A percentile compares a stretch with the other conserved stretches of the same genome.
phyloP scores from a whole-genome alignment of 176 grass and related monocot genomes.

The Pontederia crassipes region DNA sequence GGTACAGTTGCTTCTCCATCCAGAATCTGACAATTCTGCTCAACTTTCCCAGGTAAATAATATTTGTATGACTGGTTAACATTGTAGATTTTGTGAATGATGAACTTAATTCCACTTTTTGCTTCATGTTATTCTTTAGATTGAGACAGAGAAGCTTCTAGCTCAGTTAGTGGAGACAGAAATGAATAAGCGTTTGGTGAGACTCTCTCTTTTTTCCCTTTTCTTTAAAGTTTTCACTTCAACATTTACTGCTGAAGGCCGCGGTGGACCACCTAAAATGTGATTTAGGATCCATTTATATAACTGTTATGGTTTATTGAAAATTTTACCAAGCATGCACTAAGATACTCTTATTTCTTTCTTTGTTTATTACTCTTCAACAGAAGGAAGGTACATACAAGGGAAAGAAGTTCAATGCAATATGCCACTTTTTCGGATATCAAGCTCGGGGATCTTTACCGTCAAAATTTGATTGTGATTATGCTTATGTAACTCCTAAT shows the following conservation, averaged over 20 bases:
- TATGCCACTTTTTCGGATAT: slow-evolving; percentile 99
- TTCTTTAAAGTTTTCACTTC: neutral
- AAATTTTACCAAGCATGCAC: too few relatives aligned
- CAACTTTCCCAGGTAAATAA: slow-evolving; percentile 89
- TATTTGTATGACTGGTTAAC: neutral
- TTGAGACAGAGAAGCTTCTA: slow-evolving; percentile 98
- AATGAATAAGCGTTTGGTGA: slow-evolving; percentile 84
- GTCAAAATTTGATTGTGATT: slow-evolving; percentile 97
- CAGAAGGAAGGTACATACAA: slow-evolving; percentile 97
- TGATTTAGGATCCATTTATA: too few relatives aligned
- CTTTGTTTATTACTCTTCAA: slow-evolving; percentile 7
- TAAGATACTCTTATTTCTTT: neutral
- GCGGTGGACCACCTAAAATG: too few relatives aligned
- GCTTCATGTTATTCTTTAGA: slow-evolving; percentile 37
- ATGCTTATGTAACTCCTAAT: slow-evolving; percentile 64
- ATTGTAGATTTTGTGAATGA: slow-evolving; percentile 6
- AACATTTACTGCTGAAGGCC: neutral
- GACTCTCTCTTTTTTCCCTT: slow-evolving; percentile 2
- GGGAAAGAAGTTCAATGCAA: slow-evolving; percentile 98
- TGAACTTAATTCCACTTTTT: slow-evolving; percentile 8
- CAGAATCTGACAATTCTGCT: slow-evolving; percentile 95
- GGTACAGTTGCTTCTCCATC: slow-evolving; percentile 74
- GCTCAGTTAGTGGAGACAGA: slow-evolving; percentile 92
- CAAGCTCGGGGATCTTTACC: slow-evolving; percentile 94
- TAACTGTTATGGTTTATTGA: neutral